These are phyloP conservation scores for Hymenoscyphus occultus DNA, from an alignment of 2,329 filamentous ascomycete genomes.

Conservation along the genomic window DNA sequence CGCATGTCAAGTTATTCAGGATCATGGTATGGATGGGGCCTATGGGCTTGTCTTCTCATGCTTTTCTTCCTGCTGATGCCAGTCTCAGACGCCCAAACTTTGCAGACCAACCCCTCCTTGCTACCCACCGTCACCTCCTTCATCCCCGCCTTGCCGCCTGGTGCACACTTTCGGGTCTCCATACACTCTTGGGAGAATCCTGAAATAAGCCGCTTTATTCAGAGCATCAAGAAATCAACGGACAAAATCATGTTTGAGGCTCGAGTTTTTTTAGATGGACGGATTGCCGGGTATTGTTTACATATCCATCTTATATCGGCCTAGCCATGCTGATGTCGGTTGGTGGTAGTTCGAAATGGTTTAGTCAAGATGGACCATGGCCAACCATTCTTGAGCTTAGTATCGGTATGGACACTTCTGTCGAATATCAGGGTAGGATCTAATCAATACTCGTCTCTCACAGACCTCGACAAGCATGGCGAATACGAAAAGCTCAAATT, in stretches of 20 bases:
- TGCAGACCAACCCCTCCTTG: slow-evolving; percentile 17
- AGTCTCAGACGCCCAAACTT: slow-evolving; percentile 17
- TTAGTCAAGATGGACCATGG: slow-evolving; percentile 49
- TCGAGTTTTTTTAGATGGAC: slow-evolving; percentile 66
- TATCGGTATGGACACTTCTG: slow-evolving; percentile 40
- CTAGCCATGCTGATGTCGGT: background rate
- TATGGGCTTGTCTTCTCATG: slow-evolving; percentile 10
- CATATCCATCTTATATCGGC: background rate
- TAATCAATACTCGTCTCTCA: slow-evolving; percentile 7
- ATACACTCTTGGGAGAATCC: slow-evolving; percentile 71
- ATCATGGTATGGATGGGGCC: slow-evolving; percentile 38
- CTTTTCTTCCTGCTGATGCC: slow-evolving; percentile 13
- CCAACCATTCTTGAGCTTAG: slow-evolving; percentile 44
- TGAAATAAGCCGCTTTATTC: slow-evolving; percentile 55
- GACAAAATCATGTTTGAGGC: slow-evolving; percentile 62
- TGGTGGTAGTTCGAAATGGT: slow-evolving; percentile 43
- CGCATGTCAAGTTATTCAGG: slow-evolving; percentile 64
- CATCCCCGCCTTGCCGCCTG: slow-evolving; percentile 59
- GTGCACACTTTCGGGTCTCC: slow-evolving; percentile 66
- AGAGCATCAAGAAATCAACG: slow-evolving; percentile 51
- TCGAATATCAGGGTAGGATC: slow-evolving; percentile 3
- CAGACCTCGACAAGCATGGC: slow-evolving; percentile 41
- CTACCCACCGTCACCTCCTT: slow-evolving; percentile 71
- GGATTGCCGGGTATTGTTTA: slow-evolving; percentile 53
- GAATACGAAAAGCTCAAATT: slow-evolving; percentile 65